These are phyloP conservation scores for Cladophialophora yegresii DNA, from an alignment of 2,329 filamentous ascomycete genomes.

Conservation along the genomic window DNA sequence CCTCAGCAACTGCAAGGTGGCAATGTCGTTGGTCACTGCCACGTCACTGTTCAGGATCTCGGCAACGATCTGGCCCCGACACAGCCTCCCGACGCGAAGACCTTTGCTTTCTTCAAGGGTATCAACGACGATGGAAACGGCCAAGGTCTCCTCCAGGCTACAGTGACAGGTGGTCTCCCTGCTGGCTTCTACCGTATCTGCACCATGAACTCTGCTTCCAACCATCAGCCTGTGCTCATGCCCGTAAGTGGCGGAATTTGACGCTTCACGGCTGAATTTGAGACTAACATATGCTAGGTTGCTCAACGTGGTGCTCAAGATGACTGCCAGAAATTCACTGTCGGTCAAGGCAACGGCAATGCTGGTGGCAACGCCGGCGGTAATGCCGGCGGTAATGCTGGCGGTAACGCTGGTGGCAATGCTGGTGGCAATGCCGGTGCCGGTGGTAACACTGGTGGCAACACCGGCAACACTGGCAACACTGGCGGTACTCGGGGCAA, in stretches of 20 bases:
- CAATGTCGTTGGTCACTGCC: constrained; percentile 43
- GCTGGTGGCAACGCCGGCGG: constrained; percentile 50
- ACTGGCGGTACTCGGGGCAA: constrained; percentile 17
- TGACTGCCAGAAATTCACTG: constrained; percentile 64
- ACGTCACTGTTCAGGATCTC: constrained; percentile 56
- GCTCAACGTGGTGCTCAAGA: constrained; percentile 68
- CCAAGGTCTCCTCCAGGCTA: constrained; percentile 56
- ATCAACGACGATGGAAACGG: constrained; percentile 62
- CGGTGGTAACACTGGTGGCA: constrained; percentile 10
- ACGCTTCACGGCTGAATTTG: not conserved
- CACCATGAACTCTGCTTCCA: constrained; percentile 63
- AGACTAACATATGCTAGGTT: constrained; percentile 42
- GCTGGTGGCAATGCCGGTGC: constrained; percentile 14
- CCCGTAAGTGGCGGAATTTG: constrained; percentile 40
- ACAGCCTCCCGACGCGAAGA: constrained; percentile 45
- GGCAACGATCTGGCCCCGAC: constrained; percentile 42
- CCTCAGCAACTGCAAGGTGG: constrained; percentile 54
- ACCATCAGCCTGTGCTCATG: constrained; percentile 65
- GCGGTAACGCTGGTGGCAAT: constrained; percentile 47
- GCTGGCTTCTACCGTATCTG: constrained; percentile 66
- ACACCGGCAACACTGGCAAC: constrained; percentile 14
- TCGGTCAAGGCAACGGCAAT: constrained; percentile 54
- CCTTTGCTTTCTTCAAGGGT: constrained; percentile 62
- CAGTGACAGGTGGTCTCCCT: constrained; percentile 61
- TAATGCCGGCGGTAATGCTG: constrained; percentile 51